These are phyloP conservation scores for Pisolithus microcarpus DNA, from an alignment of 768 basidiomycete species.

Conservation along the genomic window DNA sequence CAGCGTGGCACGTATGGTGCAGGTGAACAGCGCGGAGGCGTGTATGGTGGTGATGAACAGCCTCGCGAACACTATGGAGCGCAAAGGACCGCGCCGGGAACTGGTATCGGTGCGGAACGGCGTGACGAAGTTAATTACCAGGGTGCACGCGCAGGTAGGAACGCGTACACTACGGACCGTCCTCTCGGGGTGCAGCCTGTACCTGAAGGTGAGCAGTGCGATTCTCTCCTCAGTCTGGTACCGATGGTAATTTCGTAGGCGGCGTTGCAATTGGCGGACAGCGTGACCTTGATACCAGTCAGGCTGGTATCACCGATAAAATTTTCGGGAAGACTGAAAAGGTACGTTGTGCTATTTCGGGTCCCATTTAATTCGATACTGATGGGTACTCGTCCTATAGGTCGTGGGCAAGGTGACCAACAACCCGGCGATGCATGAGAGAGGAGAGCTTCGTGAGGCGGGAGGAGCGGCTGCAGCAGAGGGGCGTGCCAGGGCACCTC, in stretches of 20 bases:
- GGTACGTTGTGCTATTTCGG: conserved; percentile 21
- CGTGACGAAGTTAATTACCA: conserved; percentile 1
- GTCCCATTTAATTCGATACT: too few species aligned
- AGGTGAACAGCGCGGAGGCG: too few species aligned
- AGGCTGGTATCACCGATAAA: conserved; percentile 44
- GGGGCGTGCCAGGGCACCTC: conserved; percentile 35
- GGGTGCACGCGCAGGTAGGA: conserved; percentile 6
- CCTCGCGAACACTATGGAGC: neutral
- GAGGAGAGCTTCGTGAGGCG: conserved; percentile 48
- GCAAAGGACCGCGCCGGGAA: neutral
- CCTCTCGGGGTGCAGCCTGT: conserved; percentile 33
- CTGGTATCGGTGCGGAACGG: neutral
- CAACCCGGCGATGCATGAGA: conserved; percentile 48
- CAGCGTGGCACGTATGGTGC: neutral
- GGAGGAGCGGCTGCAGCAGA: conserved; percentile 42
- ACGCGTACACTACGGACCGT: conserved; percentile 26
- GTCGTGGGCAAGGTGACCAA: conserved; percentile 42
- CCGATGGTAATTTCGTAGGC: conserved; percentile 3
- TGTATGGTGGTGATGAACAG: too few species aligned
- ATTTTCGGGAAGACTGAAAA: conserved; percentile 53
- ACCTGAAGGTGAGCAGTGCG: conserved; percentile 21
- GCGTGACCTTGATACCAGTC: conserved; percentile 23
- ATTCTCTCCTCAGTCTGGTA: too few species aligned
- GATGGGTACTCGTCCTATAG: conserved; percentile 19
- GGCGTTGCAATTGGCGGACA: conserved; percentile 23